Evolutionary conservation across 164 flowering plant genomes (phyloP), one percentile per base, ranked within the genome.

Genomic region (Sedum album): DNA sequence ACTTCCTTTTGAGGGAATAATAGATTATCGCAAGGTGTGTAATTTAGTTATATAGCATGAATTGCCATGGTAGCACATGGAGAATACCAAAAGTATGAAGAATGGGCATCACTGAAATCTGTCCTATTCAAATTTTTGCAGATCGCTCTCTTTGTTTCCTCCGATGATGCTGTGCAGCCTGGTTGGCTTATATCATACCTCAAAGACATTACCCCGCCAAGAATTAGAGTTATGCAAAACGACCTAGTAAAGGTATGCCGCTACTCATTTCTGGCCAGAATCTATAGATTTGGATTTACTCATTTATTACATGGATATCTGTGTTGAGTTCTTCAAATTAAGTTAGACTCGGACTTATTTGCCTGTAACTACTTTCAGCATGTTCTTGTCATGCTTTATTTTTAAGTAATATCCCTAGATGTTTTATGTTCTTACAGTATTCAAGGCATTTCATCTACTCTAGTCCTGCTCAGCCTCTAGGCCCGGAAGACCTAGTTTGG

Each of bases 121-220:
- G 18, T 26, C 60, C 31, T 39, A 35, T 10, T 60, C 38, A 61
- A 66, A 36, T 39, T 20, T 55, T 7, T 77, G 82, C 93, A 94
- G 98, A 87, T 94, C 65, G 93, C 82, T 72, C n/a, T 91, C 44
- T 91, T 85, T n/a, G n/a, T n/a, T n/a, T n/a, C n/a, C n/a, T n/a
- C n/a, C n/a, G n/a, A n/a, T n/a, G n/a, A n/a, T n/a, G 93, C 98
- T 14, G 8, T 84, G 36, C 82, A 85, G 73, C 85, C 91, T 48
- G 95, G 96, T 49, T 90, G 93, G 93, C 95, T 94, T 66, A 53
- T 91, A 33, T 72, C 74, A 67, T 83, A 69, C 73, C 83, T 94
- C 53, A 87, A 68, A 82, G 78, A 82, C 70, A 53, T 89, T 60
- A 73, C 72, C 72, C 68, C 81, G 63, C n/a, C 79, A 49, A 80